Conservation (phyloP, 1,284 basidiomycete genomes). For the Mycosarcoma maydis region DNA sequence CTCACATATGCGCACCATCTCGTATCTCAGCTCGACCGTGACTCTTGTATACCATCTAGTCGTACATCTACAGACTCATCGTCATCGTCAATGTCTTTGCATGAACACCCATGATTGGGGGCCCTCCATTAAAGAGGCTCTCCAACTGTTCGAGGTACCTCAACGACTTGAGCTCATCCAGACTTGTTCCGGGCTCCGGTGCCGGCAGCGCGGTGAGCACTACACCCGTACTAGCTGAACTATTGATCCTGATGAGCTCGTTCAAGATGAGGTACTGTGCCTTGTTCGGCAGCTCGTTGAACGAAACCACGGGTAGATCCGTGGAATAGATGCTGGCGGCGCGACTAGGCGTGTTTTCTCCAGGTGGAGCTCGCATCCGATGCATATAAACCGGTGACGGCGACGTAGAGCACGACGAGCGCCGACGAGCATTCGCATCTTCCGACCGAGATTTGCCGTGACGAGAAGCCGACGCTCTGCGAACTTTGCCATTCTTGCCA, state of each 20-base stretch:
- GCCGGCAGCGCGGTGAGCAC: conserved; percentile 64
- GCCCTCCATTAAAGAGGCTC: conserved; percentile 59
- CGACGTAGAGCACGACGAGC: not conserved
- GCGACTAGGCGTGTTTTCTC: conserved; percentile 6
- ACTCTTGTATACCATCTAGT: too few species aligned
- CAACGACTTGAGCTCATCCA: conserved; percentile 44
- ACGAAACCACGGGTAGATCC: conserved; percentile 48
- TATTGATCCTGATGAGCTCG: conserved; percentile 62
- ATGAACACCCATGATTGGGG: conserved; percentile 64
- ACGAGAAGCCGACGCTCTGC: conserved; percentile 19
- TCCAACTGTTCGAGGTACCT: conserved; percentile 63
- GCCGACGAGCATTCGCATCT: conserved; percentile 8
- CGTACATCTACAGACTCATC: conserved; percentile 55
- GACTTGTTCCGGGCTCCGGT: conserved; percentile 61
- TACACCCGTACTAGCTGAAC: conserved; percentile 56
- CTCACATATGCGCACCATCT: too few species aligned
- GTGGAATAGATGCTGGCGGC: conserved; percentile 30
- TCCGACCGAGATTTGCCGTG: conserved; percentile 31
- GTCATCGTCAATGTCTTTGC: conserved; percentile 65
- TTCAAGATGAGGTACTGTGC: conserved; percentile 66
- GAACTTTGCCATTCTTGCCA: conserved; percentile 3
- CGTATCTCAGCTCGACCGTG: too few species aligned
- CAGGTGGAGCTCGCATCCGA: conserved; percentile 5
- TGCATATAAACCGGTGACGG: conserved; percentile 15
- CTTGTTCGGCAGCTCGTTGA: conserved; percentile 65